Evolutionary conservation across 2,329 filamentous ascomycete species (phyloP).

Genomic region (Trichophaea hybrida): DNA sequence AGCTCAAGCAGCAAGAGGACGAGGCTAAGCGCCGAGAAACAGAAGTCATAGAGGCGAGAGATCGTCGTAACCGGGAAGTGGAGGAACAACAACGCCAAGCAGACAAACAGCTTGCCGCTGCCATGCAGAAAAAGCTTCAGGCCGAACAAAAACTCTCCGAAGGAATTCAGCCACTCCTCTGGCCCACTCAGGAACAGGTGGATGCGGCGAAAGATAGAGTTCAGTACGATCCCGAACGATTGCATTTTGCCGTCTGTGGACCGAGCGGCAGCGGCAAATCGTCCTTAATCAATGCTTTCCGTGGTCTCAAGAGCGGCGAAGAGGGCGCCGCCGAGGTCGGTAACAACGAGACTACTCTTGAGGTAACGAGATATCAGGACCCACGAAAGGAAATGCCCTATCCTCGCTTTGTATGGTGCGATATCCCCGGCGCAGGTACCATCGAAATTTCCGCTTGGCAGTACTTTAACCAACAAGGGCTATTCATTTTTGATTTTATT

Average conservation of each 20-base stretch:
- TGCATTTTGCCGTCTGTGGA: slow-evolving; percentile 15
- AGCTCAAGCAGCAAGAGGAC: not conserved
- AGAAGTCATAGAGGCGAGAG: not conserved
- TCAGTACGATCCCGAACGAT: not conserved
- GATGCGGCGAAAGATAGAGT: slow-evolving; percentile 1
- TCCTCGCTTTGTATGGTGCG: slow-evolving; percentile 13
- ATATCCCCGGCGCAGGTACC: slow-evolving; percentile 17
- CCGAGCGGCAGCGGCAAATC: slow-evolving; percentile 11
- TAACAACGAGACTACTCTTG: slow-evolving; percentile 8
- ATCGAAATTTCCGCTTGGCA: slow-evolving; percentile 9
- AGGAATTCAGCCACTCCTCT: slow-evolving; percentile 8
- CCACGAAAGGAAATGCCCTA: not conserved
- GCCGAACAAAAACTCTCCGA: not conserved
- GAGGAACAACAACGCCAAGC: not conserved
- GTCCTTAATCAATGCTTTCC: slow-evolving; percentile 17
- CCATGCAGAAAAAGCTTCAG: not conserved
- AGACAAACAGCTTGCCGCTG: not conserved
- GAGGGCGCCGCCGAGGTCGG: slow-evolving; percentile 3
- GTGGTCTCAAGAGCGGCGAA: not conserved
- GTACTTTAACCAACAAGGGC: slow-evolving; percentile 19
- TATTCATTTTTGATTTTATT: slow-evolving; percentile 18
- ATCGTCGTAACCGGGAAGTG: not conserved
- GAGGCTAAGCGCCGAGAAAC: not conserved
- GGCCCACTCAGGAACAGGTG: slow-evolving; percentile 8
- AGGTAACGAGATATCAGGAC: slow-evolving; percentile 8